phyloP scores from a whole-genome alignment of 805 yeast species.

The Blastobotrys robertii region DNA sequence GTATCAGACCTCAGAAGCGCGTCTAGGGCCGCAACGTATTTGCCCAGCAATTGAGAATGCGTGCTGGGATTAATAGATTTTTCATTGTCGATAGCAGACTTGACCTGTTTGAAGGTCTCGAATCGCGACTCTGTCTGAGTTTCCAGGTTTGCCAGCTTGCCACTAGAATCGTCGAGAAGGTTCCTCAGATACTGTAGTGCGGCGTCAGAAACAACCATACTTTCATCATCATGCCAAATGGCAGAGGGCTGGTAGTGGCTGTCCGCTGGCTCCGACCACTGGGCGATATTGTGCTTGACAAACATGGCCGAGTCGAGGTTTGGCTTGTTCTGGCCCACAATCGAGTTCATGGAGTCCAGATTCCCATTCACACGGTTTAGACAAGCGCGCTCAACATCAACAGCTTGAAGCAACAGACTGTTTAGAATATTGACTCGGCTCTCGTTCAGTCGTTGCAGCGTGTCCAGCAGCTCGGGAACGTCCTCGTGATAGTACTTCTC shows the following conservation, averaged over 20 bases:
- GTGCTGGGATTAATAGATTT: constrained; percentile 14
- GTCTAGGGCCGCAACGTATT: constrained; percentile 44
- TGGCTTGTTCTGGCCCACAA: constrained; percentile 63
- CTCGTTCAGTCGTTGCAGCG: constrained; percentile 75
- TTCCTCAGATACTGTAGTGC: constrained; percentile 28
- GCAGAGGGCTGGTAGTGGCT: constrained; percentile 79
- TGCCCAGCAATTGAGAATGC: constrained; percentile 37
- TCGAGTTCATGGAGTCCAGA: constrained; percentile 41
- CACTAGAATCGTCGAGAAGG: constrained; percentile 25
- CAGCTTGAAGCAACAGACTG: constrained; percentile 53
- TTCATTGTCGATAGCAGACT: constrained; percentile 36
- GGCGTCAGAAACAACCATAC: constrained; percentile 38
- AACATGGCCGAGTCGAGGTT: constrained; percentile 79
- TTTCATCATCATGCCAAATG: constrained; percentile 95
- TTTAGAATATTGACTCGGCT: constrained; percentile 64
- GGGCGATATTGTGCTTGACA: constrained; percentile 66
- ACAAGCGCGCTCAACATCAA: constrained; percentile 48
- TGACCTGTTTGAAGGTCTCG: constrained; percentile 22
- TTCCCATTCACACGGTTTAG: constrained; percentile 35
- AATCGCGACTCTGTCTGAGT: constrained; percentile 9
- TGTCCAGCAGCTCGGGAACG: constrained; percentile 80
- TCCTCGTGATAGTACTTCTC: constrained; percentile 92
- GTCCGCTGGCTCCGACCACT: constrained; percentile 83
- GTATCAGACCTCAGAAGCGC: constrained; percentile 68
- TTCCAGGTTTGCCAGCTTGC: constrained; percentile 17